A percentile compares a stretch with the other conserved stretches of the same genome.
Conservation (phyloP, 306 rosid genomes). For the Begonia loranthoides region DNA sequence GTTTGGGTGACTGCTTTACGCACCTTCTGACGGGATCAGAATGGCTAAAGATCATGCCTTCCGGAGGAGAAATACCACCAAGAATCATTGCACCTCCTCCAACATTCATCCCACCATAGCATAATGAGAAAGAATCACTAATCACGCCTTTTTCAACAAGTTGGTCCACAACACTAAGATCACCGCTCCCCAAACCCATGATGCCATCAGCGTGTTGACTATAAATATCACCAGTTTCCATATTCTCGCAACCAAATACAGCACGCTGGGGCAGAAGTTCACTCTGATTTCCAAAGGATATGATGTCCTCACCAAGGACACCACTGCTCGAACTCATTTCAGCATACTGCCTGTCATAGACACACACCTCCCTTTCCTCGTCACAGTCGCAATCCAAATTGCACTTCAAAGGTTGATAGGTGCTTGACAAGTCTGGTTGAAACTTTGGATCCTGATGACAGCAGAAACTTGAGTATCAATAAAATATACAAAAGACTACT, state of each 20-base stretch:
- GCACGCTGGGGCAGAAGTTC: slow-evolving; percentile 65
- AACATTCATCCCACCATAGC: slow-evolving; percentile 97
- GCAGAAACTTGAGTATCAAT: slow-evolving; percentile 9
- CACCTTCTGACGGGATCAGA: slow-evolving; percentile 84
- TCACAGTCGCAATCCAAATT: slow-evolving; percentile 65
- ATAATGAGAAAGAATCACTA: slow-evolving; percentile 77
- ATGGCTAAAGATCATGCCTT: slow-evolving; percentile 55
- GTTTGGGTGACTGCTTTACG: slow-evolving; percentile 17
- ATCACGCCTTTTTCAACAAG: slow-evolving; percentile 66
- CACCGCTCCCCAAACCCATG: slow-evolving; percentile 93
- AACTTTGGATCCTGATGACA: slow-evolving; percentile 67
- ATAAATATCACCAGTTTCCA: slow-evolving; percentile 81
- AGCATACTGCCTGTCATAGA: slow-evolving; percentile 85
- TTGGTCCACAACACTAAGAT: slow-evolving; percentile 79
- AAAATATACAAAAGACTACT: neutral
- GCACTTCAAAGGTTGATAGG: slow-evolving; percentile 72
- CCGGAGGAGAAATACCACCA: slow-evolving; percentile 68
- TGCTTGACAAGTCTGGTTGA: slow-evolving; percentile 57
- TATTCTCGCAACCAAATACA: slow-evolving; percentile 82
- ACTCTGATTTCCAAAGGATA: slow-evolving; percentile 74
- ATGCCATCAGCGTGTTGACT: slow-evolving; percentile 94
- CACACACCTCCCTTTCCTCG: slow-evolving; percentile 37
- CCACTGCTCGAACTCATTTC: slow-evolving; percentile 91
- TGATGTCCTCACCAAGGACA: slow-evolving; percentile 71
- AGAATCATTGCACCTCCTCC: slow-evolving; percentile 99